These are phyloP conservation scores for Hypoxylon lenormandii DNA, from an alignment of 495 filamentous ascomycete species.

Conservation along the genomic window DNA sequence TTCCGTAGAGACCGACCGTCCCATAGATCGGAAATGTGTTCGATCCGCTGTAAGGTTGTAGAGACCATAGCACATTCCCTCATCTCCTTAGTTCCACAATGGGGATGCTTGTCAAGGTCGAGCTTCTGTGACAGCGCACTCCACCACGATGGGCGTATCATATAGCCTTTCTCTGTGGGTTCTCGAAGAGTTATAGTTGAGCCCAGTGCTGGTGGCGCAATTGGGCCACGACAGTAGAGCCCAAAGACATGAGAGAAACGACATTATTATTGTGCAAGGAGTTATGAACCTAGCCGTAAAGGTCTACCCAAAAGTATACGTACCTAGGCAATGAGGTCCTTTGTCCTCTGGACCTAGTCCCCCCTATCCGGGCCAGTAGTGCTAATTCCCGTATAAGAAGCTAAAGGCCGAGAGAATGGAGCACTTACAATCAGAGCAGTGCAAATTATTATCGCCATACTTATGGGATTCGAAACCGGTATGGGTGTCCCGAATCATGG, in stretches of 20 bases:
- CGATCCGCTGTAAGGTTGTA: slow-evolving; percentile 7
- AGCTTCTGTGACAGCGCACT: slow-evolving; percentile 22
- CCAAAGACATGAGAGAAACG: too few species aligned
- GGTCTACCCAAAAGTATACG: too few species aligned
- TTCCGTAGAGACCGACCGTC: slow-evolving; percentile 17
- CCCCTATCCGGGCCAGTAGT: too few species aligned
- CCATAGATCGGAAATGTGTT: neutral
- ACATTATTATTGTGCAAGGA: too few species aligned
- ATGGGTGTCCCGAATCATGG: neutral
- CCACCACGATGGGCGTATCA: neutral
- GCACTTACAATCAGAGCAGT: too few species aligned
- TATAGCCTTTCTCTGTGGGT: neutral
- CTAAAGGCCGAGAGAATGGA: too few species aligned
- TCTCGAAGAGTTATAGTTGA: neutral
- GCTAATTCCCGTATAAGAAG: too few species aligned
- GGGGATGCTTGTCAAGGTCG: slow-evolving; percentile 4
- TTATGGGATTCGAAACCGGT: neutral
- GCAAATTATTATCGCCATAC: neutral
- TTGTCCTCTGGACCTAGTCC: too few species aligned
- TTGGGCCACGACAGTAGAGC: too few species aligned
- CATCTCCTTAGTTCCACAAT: slow-evolving; percentile 5
- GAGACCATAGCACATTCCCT: slow-evolving; percentile 13
- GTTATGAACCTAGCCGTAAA: too few species aligned
- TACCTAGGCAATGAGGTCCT: too few species aligned
- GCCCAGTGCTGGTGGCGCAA: neutral